Percentiles rank a stretch among this genome's conserved stretches.
Conservation (phyloP, 169 alveolate genomes). For the Fabrea salina region DNA sequence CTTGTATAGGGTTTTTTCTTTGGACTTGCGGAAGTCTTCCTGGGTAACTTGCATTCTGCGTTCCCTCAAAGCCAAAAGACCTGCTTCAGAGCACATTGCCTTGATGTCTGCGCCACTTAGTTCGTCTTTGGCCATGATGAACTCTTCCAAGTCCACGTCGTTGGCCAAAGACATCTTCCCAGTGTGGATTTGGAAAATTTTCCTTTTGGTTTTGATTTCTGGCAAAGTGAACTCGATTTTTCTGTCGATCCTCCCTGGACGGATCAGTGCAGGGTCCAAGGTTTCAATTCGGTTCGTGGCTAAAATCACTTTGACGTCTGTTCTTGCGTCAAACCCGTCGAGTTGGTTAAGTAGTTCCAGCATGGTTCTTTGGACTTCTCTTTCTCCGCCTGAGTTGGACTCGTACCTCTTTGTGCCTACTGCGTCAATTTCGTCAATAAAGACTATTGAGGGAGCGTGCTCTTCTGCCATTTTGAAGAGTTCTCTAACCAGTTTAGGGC, state of each 20-base stretch:
- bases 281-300: constrained; percentile 98
- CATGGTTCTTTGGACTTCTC: constrained; percentile 99
- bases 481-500: constrained; percentile 99
- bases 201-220: constrained; percentile 94
- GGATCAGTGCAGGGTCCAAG: constrained; percentile 98
- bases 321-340: constrained; percentile 99
- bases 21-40: constrained; percentile 96
- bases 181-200: constrained; percentile 97
- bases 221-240: constrained; percentile 99
- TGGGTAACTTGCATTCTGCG: constrained; percentile 98
- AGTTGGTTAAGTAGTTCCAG: constrained; percentile 97
- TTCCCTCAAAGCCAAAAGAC: constrained; percentile 99
- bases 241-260: constrained; percentile 99
- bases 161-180: constrained; percentile 96
- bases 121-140: constrained; percentile 98
- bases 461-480: constrained; percentile 99
- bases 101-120: constrained; percentile 99
- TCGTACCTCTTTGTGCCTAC: constrained; percentile 97
- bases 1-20: constrained; percentile 97
- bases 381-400: constrained; percentile 98
- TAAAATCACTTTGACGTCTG: constrained; percentile 98
- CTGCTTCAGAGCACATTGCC: constrained; percentile 99
- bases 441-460: constrained; percentile 98
- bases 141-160: constrained; percentile 98
- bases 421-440: constrained; percentile 99